Evolutionary conservation across 2,329 filamentous ascomycete genomes (phyloP).

Genomic region (Diaporthe helianthi): DNA sequence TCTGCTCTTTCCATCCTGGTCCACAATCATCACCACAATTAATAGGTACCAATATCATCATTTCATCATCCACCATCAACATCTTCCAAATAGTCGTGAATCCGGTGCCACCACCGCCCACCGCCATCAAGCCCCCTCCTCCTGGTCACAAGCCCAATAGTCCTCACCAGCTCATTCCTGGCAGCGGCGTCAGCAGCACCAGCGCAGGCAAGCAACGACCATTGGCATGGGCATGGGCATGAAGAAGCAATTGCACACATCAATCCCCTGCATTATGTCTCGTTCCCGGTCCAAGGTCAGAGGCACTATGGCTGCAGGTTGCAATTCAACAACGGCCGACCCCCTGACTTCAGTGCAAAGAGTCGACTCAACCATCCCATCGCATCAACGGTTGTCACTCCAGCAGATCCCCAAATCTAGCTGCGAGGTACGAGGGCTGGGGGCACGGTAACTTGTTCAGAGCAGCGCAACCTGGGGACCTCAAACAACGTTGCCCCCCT

Average conservation of each 20-base stretch:
- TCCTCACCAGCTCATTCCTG: not conserved
- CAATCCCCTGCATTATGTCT: not conserved
- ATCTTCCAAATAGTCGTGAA: not conserved
- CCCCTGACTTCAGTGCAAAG: not conserved
- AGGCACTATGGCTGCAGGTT: not conserved
- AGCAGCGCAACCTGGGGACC: not conserved
- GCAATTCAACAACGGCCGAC: not conserved
- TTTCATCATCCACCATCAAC: not conserved
- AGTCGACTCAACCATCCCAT: not conserved
- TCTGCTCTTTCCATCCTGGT: not conserved
- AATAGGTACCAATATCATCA: not conserved
- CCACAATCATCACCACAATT: not conserved
- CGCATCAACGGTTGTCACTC: constrained; percentile 4
- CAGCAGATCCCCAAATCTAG: not conserved
- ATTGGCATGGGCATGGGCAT: not conserved
- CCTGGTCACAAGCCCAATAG: not conserved
- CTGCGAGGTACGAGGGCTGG: not conserved
- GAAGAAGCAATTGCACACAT: constrained; percentile 9
- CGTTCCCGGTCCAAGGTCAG: not conserved
- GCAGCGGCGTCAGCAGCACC: no score
- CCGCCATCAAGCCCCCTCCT: not conserved
- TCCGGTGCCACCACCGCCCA: not conserved
- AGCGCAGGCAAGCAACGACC: not conserved
- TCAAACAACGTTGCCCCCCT: constrained; percentile 15
- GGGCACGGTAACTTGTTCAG: not conserved